Conservation (phyloP, 495 filamentous ascomycete species). For the Trichoderma erinaceum region DNA sequence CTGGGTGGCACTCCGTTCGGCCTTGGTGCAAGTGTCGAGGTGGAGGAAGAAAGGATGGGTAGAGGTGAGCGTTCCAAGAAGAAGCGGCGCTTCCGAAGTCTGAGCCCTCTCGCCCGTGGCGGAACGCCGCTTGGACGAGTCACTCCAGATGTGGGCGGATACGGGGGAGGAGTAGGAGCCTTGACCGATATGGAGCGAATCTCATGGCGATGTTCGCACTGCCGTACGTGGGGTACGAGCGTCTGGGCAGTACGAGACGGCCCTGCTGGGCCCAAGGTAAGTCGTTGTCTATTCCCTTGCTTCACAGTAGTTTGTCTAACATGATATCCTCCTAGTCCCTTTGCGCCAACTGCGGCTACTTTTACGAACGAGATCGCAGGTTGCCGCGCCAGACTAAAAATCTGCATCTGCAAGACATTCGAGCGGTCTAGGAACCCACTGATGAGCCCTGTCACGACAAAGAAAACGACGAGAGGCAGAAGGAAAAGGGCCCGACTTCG, state of each 20-base stretch:
- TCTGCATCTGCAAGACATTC: conserved; percentile 46
- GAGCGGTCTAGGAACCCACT: conserved; percentile 14
- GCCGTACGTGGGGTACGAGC: conserved; percentile 76
- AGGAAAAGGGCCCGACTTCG: neutral
- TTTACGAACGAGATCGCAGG: conserved; percentile 79
- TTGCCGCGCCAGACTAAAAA: conserved; percentile 79
- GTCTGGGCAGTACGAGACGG: conserved; percentile 95
- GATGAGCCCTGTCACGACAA: conserved; percentile 6
- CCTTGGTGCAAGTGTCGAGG: conserved; percentile 49
- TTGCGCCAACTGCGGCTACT: conserved; percentile 88
- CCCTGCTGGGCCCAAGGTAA: conserved; percentile 76
- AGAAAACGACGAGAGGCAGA: neutral
- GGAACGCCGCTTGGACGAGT: conserved; percentile 64
- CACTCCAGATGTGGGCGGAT: conserved; percentile 67
- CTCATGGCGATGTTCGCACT: conserved; percentile 89
- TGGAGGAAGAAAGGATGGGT: conserved; percentile 61
- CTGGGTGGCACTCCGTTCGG: conserved; percentile 54
- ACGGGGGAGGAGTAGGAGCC: conserved; percentile 55
- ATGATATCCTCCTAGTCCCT: conserved; percentile 55
- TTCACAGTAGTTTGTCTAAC: conserved; percentile 17
- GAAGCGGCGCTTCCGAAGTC: conserved; percentile 83
- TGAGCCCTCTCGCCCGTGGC: conserved; percentile 64
- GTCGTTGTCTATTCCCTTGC: conserved; percentile 22
- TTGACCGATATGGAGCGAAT: conserved; percentile 74
- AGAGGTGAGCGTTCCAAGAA: conserved; percentile 87